Conservation (phyloP, 768 basidiomycete genomes). For the Crucibulum laeve region DNA sequence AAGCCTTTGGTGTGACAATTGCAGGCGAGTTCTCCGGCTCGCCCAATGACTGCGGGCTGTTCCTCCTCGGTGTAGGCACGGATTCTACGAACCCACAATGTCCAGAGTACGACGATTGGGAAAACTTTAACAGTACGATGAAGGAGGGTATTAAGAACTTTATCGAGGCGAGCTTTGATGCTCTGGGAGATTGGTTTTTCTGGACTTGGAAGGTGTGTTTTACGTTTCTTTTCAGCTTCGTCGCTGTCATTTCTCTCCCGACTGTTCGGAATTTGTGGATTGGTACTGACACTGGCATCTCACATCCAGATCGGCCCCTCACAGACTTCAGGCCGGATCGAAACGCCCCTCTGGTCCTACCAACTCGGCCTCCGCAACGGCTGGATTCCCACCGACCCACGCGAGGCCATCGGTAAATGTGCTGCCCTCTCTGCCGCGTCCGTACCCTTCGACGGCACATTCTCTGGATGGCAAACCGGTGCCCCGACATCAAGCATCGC, state of each 20-base stretch:
- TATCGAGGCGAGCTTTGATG: too few species aligned
- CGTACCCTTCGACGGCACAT: slow-evolving; percentile 24
- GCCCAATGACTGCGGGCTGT: slow-evolving; percentile 56
- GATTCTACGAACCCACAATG: slow-evolving; percentile 36
- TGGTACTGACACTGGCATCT: too few species aligned
- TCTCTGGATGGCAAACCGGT: slow-evolving; percentile 54
- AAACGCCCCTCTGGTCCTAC: slow-evolving; percentile 29
- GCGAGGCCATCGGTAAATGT: slow-evolving; percentile 54
- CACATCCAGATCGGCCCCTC: slow-evolving; percentile 31
- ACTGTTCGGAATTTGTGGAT: too few species aligned
- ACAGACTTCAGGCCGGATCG: slow-evolving; percentile 24
- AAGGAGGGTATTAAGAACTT: too few species aligned
- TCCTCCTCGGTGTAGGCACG: slow-evolving; percentile 18
- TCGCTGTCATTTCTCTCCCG: too few species aligned
- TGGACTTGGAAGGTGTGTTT: too few species aligned
- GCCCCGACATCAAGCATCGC: slow-evolving; percentile 48
- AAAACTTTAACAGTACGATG: too few species aligned
- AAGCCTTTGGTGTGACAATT: slow-evolving; percentile 61
- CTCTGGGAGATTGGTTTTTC: too few species aligned
- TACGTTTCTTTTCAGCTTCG: too few species aligned
- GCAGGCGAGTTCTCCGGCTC: slow-evolving; percentile 77
- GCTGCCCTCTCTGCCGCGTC: slow-evolving; percentile 32
- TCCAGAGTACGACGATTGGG: slow-evolving; percentile 44
- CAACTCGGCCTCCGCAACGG: slow-evolving; percentile 49
- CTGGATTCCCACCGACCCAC: slow-evolving; percentile 73